Conservation (phyloP, 306 rosid species). For the peach (Prunus persica) region Prunus_persica_NCBIv2 NC_034010.1:10814001-10814500, state of each 20-base stretch:
- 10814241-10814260: slow-evolving; percentile 46
- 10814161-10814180: slow-evolving; percentile 80
- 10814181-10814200: slow-evolving; percentile 65
- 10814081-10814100: slow-evolving; percentile 49
- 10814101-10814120: slow-evolving; percentile 55
- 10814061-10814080: slow-evolving; percentile 70
- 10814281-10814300: slow-evolving; percentile 33
- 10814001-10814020: neutral
- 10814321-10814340: slow-evolving; percentile 52
- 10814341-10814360: slow-evolving; percentile 40
- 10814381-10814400: slow-evolving; percentile 27
- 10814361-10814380: slow-evolving; percentile 32
- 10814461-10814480: slow-evolving; percentile 32
- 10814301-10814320: slow-evolving; percentile 52
- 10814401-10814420: slow-evolving; percentile 38
- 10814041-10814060: slow-evolving; percentile 40
- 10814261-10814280: slow-evolving; percentile 49
- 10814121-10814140: slow-evolving; percentile 60
- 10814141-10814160: slow-evolving; percentile 53
- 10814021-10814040: slow-evolving; percentile 38
- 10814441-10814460: slow-evolving; percentile 60
- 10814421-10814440: slow-evolving; percentile 26
- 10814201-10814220: slow-evolving; percentile 59
- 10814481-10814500: slow-evolving; percentile 40
- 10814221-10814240: slow-evolving; percentile 70